phyloP scores from a whole-genome alignment of 768 basidiomycete genomes.

The Sarcomyxa edulis region DNA sequence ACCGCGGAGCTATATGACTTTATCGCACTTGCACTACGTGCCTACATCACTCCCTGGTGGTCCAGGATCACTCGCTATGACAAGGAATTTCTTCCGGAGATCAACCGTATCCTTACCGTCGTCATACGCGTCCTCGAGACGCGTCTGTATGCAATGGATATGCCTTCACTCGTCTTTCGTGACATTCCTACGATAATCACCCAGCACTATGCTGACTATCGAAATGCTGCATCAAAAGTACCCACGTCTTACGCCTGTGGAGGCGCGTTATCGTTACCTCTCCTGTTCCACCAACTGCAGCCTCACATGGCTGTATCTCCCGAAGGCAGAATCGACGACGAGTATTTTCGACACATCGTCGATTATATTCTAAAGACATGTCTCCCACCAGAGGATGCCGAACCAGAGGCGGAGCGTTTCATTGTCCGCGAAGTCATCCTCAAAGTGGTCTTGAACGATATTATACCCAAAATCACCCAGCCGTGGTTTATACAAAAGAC shows the following conservation, averaged over 20 bases:
- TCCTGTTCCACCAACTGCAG: conserved; percentile 77
- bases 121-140: conserved; percentile 58
- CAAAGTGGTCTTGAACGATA: conserved; percentile 65
- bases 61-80: conserved; percentile 77
- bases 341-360: conserved; percentile 75
- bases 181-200: conserved; percentile 62
- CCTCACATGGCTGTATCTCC: conserved; percentile 76
- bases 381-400: conserved; percentile 76
- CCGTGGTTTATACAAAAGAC: conserved; percentile 86
- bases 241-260: conserved; percentile 68
- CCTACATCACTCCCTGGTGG: conserved; percentile 85
- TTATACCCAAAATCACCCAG: conserved; percentile 68
- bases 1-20: conserved; percentile 72
- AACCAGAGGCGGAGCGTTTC: conserved; percentile 71
- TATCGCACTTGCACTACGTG: conserved; percentile 73
- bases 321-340: conserved; percentile 62
- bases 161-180: conserved; percentile 54
- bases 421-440: conserved; percentile 83
- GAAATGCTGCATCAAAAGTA: conserved; percentile 56
- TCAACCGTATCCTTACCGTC: conserved; percentile 51
- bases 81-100: conserved; percentile 74
- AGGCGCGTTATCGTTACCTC: conserved; percentile 53
- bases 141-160: conserved; percentile 48
- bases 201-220: conserved; percentile 78
- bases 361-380: conserved; percentile 71